Percentiles rank a stretch among this genome's conserved stretches.
These are phyloP conservation scores for Thalassiosira hispida DNA, from an alignment of 352 stramenopile genomes.

Conservation along the genomic window DNA sequence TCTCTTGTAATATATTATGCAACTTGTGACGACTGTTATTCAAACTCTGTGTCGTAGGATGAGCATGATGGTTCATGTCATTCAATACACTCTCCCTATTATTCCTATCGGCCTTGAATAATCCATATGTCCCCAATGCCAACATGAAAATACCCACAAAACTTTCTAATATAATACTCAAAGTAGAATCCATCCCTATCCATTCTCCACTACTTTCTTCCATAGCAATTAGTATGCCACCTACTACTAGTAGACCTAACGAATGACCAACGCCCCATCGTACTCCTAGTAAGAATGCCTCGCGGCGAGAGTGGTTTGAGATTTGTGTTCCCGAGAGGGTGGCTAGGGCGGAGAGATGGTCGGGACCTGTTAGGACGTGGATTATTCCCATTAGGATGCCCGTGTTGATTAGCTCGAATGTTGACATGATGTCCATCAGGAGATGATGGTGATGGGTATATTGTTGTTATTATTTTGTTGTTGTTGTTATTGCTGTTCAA, in stretches of 20 bases:
- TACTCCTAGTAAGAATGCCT: conserved; percentile 87
- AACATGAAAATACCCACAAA: conserved; percentile 81
- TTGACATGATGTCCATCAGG: conserved; percentile 14
- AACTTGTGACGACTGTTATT: no score
- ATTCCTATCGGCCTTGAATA: conserved; percentile 44
- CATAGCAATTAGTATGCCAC: conserved; percentile 83
- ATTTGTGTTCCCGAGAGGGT: conserved; percentile 84
- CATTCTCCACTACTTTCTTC: conserved; percentile 70
- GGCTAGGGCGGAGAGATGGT: conserved; percentile 89
- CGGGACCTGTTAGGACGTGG: conserved; percentile 82
- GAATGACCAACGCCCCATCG: conserved; percentile 90
- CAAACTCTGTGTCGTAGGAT: not conserved
- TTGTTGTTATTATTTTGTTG: not conserved
- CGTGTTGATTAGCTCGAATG: conserved; percentile 29
- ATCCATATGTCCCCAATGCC: conserved; percentile 57
- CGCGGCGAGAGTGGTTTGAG: conserved; percentile 46
- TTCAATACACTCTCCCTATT: conserved; percentile 7
- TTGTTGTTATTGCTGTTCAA: no score
- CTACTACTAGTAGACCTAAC: conserved; percentile 86
- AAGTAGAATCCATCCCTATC: conserved; percentile 41
- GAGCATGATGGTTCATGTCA: not conserved
- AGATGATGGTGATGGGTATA: not conserved
- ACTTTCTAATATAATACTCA: conserved; percentile 58
- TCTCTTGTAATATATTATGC: no score
- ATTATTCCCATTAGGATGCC: conserved; percentile 61